Evolutionary conservation across 2,329 filamentous ascomycete species (phyloP), one percentile per base, ranked within the genome.

Genomic region (Aspergillus pseudoterreus): DNA sequence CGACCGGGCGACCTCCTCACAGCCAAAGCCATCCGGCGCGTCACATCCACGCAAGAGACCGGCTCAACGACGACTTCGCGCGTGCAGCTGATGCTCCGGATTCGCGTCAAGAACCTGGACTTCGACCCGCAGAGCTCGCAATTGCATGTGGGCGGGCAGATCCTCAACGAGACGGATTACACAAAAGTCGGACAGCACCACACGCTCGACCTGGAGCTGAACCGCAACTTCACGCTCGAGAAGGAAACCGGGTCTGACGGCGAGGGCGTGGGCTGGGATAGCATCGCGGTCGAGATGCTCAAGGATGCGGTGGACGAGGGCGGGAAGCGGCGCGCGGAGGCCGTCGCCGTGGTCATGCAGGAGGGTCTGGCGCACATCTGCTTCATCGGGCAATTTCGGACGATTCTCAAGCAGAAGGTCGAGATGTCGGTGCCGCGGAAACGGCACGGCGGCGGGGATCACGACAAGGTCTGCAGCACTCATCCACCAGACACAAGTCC

Each of bases 301-400:
- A 78, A 82, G 51, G 90, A 96, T 68, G 87, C 91, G 1, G 80
- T 92, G 12, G 85, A 89, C 61, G 84, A 88, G 60, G 61, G 71
- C 1, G 71, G 71, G 4, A 86, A 90, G 58, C 85, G 86, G 63
- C 85, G 88, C 55, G 91, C 90, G 1, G 87, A 92, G 55, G 81
- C 95, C 15, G 90, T 91, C 50, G 92, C 94, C 0, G 86, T 97
- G 1, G 88, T 97, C 21, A 92, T 99, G 87, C 89, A 95, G 63
- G 92, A 97, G 57, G 76, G 75, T 1, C 47, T 79, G 10, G 76
- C 75, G 4, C 75, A 78, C 63, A 75, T 78, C n/a, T 77, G 75
- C 54, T 76, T 78, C 51, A 73, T 78, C 52, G 77, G 75, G 4
- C 75, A 77, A 48, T 75, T 74, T 38, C 74, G 76, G 57, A 78